Evolutionary conservation across 164 flowering plant species (phyloP).

Genomic region (Amborella trichopoda): DNA sequence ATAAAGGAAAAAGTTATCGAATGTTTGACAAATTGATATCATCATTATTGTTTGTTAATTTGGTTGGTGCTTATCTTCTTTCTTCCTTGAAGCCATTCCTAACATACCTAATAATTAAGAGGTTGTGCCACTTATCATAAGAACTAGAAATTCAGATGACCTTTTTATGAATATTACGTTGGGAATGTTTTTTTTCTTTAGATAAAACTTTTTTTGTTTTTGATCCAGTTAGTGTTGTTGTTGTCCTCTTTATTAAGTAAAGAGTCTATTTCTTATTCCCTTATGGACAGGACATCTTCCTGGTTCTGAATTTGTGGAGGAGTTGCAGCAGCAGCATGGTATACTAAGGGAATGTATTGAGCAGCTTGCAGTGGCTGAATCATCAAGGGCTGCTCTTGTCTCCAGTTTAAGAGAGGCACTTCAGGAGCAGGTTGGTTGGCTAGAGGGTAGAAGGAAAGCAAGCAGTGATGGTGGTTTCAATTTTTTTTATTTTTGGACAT

Average conservation of each 20-base stretch:
- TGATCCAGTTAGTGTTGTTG: background rate
- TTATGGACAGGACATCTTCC: conserved; percentile 33
- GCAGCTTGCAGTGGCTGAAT: conserved; percentile 49
- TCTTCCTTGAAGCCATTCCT: too few species aligned
- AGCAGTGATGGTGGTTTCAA: background rate
- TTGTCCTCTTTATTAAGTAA: too few species aligned
- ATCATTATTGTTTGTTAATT: too few species aligned
- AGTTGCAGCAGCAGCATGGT: conserved; percentile 62
- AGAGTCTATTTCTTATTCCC: conserved; percentile 3
- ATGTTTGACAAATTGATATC: too few species aligned
- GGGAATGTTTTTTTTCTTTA: too few species aligned
- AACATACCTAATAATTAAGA: too few species aligned
- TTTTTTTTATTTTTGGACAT: background rate
- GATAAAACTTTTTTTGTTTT: background rate
- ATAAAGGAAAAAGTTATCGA: too few species aligned
- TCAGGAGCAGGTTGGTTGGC: conserved; percentile 66
- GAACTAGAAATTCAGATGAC: too few species aligned
- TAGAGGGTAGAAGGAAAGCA: background rate
- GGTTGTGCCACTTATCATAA: too few species aligned
- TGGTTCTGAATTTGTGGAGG: conserved; percentile 38
- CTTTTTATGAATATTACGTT: too few species aligned
- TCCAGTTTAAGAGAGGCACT: conserved; percentile 66
- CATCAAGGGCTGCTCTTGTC: conserved; percentile 61
- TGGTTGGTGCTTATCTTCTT: too few species aligned
- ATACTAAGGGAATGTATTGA: conserved; percentile 55